Percentiles rank a stretch among this genome's conserved stretches.
Evolutionary conservation across 2,329 filamentous ascomycete species (phyloP).

Genomic region (Alternaria conjuncta): DNA sequence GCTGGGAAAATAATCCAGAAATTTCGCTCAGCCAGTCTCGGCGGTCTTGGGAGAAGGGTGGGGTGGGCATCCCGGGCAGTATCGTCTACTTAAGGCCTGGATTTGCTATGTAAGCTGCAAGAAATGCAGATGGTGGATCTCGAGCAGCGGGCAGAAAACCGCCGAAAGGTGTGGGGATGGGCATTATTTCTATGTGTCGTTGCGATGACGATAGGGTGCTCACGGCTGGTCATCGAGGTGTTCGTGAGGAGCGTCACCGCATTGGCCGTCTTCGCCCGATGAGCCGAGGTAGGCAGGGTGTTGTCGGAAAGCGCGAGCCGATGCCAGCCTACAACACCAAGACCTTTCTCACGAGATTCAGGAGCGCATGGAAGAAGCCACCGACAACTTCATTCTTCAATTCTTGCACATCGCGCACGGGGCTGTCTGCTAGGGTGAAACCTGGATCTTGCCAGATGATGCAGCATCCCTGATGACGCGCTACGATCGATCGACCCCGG

Average conservation of each 20-base stretch:
- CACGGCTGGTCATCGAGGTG: constrained; percentile 64
- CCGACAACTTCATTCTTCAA: not conserved
- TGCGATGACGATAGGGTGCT: constrained; percentile 70
- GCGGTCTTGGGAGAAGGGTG: constrained; percentile 45
- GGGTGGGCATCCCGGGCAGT: constrained; percentile 39
- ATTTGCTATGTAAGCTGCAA: constrained; percentile 4
- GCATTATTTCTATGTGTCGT: constrained; percentile 24
- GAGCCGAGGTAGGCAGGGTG: constrained; percentile 23
- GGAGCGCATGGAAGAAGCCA: not conserved
- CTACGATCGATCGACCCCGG: not conserved
- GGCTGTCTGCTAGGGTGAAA: not conserved
- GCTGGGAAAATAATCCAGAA: constrained; percentile 31
- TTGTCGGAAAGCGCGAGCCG: constrained; percentile 15
- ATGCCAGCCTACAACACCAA: constrained; percentile 16
- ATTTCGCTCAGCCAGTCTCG: constrained; percentile 46
- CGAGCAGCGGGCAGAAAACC: constrained; percentile 11
- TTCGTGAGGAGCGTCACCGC: constrained; percentile 64
- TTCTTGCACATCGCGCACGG: not conserved
- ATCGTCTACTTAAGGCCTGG: not conserved
- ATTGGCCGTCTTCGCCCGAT: constrained; percentile 60
- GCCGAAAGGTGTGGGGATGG: constrained; percentile 23
- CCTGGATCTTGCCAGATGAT: not conserved
- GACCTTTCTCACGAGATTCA: constrained; percentile 4
- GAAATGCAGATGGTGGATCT: constrained; percentile 8
- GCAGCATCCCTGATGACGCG: not conserved